Evolutionary conservation across 169 alveolate genomes (phyloP).

Genomic region (Cryptosporidium meleagridis): DNA sequence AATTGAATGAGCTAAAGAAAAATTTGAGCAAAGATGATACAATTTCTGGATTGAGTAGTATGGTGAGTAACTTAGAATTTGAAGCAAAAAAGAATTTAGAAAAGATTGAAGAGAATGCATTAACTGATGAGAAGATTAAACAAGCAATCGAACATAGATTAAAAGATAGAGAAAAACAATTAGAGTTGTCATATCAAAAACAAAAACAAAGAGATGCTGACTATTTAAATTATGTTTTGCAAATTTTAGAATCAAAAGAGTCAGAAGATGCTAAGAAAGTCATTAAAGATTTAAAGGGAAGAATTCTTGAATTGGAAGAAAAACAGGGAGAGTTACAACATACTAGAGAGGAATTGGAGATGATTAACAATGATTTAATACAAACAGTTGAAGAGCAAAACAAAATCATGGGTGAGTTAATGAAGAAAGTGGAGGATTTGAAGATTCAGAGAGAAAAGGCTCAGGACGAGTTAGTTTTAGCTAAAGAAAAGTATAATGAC

Average conservation of each 20-base stretch:
- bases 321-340: conserved; percentile 55
- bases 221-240: conserved; percentile 30
- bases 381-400: conserved; percentile 57
- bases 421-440: conserved; percentile 59
- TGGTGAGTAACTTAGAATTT: conserved; percentile 28
- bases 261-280: conserved; percentile 33
- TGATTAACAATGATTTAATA: conserved; percentile 53
- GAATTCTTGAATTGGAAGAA: conserved; percentile 49
- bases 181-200: conserved; percentile 65
- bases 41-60: conserved; percentile 51
- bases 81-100: conserved; percentile 61
- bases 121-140: conserved; percentile 46
- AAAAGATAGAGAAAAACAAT: conserved; percentile 62
- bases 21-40: conserved; percentile 56
- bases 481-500: conserved; percentile 25
- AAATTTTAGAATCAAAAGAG: conserved; percentile 46
- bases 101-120: conserved; percentile 25
- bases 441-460: conserved; percentile 50
- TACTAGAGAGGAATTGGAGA: conserved; percentile 62
- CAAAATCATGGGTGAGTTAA: conserved; percentile 8
- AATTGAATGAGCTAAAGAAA: conserved; percentile 34
- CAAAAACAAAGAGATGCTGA: conserved; percentile 59
- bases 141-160: conserved; percentile 34
- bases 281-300: conserved; percentile 11
- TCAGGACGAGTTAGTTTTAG: conserved; percentile 41